Conservation (phyloP, 768 basidiomycete species). For the Fibroporia radiculosa region DNA sequence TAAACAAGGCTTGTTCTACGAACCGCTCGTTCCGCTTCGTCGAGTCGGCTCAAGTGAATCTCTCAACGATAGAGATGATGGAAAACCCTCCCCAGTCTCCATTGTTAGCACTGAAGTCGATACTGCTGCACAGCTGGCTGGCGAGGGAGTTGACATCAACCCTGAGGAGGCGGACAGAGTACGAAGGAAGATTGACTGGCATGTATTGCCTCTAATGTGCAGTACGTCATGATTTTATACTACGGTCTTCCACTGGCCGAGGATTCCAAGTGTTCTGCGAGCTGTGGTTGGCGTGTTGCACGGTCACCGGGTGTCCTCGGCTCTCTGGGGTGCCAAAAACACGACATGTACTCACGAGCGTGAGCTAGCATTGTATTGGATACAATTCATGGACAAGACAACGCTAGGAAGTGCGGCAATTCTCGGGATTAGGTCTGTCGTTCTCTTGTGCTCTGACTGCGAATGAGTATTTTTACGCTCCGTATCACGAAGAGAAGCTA, state of each 20-base stretch:
- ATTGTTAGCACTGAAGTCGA: not conserved
- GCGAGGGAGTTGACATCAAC: not conserved
- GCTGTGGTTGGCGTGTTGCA: conserved; percentile 16
- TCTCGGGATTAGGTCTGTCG: conserved; percentile 54
- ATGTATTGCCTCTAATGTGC: conserved; percentile 67
- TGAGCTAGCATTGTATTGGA: conserved; percentile 29
- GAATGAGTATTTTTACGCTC: not conserved
- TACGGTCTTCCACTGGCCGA: not conserved
- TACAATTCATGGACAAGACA: conserved; percentile 78
- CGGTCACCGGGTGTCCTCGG: conserved; percentile 37
- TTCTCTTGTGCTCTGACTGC: not conserved
- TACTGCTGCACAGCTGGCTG: not conserved
- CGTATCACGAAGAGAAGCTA: conserved; percentile 35
- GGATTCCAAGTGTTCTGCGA: too few species aligned
- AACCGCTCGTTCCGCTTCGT: not conserved
- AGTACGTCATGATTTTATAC: not conserved
- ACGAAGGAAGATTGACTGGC: conserved; percentile 56
- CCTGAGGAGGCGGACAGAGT: conserved; percentile 53
- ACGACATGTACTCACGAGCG: not conserved
- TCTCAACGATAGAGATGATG: not conserved
- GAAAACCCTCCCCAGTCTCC: not conserved
- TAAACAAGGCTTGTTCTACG: not conserved
- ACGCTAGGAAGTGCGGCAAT: conserved; percentile 63
- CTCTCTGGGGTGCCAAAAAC: not conserved
- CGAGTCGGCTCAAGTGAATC: not conserved